Evolutionary conservation across 2,329 filamentous ascomycete genomes (phyloP).

Genomic region (Sphaerulina musiva): DNA sequence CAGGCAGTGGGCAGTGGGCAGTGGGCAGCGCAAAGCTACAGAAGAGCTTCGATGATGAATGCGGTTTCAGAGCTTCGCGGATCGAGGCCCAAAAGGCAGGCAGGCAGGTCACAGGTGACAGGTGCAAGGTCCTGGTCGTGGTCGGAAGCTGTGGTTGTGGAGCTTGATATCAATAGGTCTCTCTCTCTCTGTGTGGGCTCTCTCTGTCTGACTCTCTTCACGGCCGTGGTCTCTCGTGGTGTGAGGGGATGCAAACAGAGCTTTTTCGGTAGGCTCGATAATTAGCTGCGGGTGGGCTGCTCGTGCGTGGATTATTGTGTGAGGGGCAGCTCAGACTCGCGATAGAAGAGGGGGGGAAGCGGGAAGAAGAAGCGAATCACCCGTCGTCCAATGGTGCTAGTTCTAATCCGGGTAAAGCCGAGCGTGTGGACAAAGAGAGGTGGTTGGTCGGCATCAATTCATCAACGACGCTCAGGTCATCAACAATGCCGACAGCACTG

Average conservation of each 20-base stretch:
- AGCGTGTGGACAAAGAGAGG: neutral
- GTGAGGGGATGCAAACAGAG: neutral
- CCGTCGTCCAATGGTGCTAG: too few species aligned
- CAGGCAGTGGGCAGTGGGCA: too few species aligned
- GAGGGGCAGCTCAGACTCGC: neutral
- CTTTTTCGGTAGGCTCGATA: neutral
- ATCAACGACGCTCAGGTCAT: too few species aligned
- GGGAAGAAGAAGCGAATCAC: neutral
- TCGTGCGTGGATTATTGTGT: neutral
- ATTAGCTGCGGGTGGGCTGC: neutral
- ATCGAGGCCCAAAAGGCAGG: neutral
- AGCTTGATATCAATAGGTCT: neutral
- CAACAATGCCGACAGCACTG: too few species aligned
- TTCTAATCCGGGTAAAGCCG: too few species aligned
- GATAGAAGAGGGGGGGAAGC: neutral
- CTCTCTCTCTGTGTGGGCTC: neutral
- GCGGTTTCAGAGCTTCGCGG: constrained; percentile 7
- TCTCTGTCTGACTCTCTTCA: neutral
- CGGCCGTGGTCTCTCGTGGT: neutral
- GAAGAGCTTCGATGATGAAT: constrained; percentile 1
- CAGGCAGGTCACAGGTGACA: neutral
- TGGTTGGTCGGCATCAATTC: neutral
- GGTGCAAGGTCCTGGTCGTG: too few species aligned
- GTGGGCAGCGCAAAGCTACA: neutral
- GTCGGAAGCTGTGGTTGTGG: neutral